Percentiles rank a stretch among this genome's conserved stretches.
Conservation (phyloP, 2,329 filamentous ascomycete species). For the Monilinia aucupariae region DNA sequence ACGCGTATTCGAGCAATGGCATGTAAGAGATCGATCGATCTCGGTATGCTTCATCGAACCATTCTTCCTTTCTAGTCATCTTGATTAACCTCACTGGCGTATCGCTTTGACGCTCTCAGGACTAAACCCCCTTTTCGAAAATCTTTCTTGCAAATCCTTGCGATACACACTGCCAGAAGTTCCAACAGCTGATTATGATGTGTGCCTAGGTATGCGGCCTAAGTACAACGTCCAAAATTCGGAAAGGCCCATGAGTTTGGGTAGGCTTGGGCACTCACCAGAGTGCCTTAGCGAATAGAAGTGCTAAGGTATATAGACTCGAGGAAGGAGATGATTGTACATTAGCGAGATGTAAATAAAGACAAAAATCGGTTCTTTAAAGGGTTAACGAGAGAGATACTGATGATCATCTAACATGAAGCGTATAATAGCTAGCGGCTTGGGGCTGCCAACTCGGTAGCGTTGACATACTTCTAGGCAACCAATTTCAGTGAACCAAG, state of each 20-base stretch:
- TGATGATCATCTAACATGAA: neutral
- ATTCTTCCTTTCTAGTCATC: neutral
- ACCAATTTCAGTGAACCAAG: neutral
- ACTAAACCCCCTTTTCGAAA: neutral
- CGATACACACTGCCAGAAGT: neutral
- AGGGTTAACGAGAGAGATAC: neutral
- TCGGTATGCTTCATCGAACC: neutral
- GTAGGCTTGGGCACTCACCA: neutral
- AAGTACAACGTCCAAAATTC: neutral
- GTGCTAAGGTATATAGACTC: neutral
- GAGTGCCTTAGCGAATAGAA: neutral
- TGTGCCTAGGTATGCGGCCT: neutral
- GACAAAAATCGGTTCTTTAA: neutral
- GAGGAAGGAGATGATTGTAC: neutral
- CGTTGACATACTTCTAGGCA: neutral
- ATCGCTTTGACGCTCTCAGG: neutral
- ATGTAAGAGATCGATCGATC: conserved; percentile 7
- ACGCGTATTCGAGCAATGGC: neutral
- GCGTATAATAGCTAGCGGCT: neutral
- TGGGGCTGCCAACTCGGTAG: neutral
- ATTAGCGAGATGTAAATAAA: neutral
- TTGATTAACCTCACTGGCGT: neutral
- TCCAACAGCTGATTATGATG: neutral
- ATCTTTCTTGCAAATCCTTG: neutral
- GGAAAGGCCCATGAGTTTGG: neutral